Conservation (phyloP, 331 rosid species). For the Rosa hybrid region DNA sequence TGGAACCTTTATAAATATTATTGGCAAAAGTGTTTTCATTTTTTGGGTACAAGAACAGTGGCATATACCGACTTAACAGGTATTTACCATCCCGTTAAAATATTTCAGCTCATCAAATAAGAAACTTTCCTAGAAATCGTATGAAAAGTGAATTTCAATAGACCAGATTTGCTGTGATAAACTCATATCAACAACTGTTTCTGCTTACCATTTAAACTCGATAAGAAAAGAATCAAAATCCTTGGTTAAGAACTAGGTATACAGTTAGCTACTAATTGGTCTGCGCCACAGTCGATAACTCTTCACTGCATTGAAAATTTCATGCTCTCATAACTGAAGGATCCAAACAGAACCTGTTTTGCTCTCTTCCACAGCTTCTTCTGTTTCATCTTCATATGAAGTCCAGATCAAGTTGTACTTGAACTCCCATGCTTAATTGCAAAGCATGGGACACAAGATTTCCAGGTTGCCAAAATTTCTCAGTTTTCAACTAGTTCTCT, state of each 20-base stretch:
- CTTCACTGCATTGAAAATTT: neutral
- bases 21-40: neutral
- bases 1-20: neutral
- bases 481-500: constrained; percentile 11
- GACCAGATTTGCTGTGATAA: neutral
- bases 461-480: neutral
- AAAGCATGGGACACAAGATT: neutral
- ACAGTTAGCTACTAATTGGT: neutral
- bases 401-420: constrained; percentile 7
- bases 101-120: neutral
- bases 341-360: neutral
- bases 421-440: neutral
- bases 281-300: neutral
- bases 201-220: neutral
- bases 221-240: neutral
- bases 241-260: neutral
- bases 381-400: neutral
- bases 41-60: neutral
- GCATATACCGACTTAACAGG: neutral
- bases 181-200: neutral
- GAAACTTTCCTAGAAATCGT: neutral
- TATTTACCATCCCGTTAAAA: neutral
- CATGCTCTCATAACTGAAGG: neutral
- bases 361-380: neutral
- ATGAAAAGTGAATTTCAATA: neutral